Base-by-base conservation (phyloP, 1,284 basidiomycete species). In the Phellopilus nigrolimitatus region DNA sequence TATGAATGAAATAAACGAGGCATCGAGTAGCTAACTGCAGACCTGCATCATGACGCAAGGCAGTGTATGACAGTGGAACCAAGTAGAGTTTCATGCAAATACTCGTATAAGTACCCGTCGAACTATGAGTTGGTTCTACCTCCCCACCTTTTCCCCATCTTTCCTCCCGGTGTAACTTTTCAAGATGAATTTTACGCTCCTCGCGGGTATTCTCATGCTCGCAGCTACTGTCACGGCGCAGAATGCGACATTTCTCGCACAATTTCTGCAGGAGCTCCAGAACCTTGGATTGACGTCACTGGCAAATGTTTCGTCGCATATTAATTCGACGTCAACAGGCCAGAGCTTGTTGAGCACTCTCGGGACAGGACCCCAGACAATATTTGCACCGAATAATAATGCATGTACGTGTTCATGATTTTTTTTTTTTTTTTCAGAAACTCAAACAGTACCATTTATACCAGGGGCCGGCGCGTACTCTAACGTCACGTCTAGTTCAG, bases 351-450 rank as follows among this genome's bases (percentile, higher is more conserved):
- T 83, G 19, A 51, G 61, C 3, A 57, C 68, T 41, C 62, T 80
- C 22, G 65, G 68, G 2, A 67, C 55, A 50, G 50, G 47, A 1
- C 54, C 71, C 21, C 72, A 66, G 53, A 70, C 73, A 0, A 51
- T 82, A 1, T 80, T 79, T 59, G 74, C 71, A 0, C 78, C 79
- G 1, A 68, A 64, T 45, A 73, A 82, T 57, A 57, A 62, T 3
- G 77, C 78, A 9, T 68, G 75, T 78, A 56, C 54, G 69, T 33
- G n/a, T n/a, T n/a, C n/a, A n/a, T n/a, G n/a, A n/a, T n/a, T n/a
- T n/a, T n/a, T n/a, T 27, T 13, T 27, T 6, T 49, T 21, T 24
- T 39, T 31, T 49, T 28, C 49, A 19, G 34, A 34, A 3, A 8
- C 17, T 33, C 10, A 24, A 47, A 40, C 0, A 40, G 22, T 46